Conservation (phyloP, 1,139 yeast species). For the Candida gigantensis region DNA sequence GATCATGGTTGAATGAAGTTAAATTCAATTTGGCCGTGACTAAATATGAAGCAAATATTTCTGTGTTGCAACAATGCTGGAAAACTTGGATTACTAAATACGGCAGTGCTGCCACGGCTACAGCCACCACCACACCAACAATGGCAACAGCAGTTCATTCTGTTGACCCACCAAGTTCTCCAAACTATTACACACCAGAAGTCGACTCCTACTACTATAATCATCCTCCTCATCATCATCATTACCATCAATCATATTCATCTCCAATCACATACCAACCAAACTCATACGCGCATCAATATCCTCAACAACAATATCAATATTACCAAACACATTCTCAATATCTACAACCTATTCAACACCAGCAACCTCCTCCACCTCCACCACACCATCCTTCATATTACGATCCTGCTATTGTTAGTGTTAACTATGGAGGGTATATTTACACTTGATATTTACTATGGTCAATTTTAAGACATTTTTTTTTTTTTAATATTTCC, state of each 20-base stretch:
- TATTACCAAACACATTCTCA: conserved; percentile 1
- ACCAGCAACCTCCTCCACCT: not conserved
- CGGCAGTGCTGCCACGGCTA: conserved; percentile 12
- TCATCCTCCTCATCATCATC: not conserved
- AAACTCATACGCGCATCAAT: not conserved
- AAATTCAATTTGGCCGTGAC: conserved; percentile 53
- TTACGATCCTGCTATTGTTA: conserved; percentile 6
- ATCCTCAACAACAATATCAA: not conserved
- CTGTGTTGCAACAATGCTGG: conserved; percentile 51
- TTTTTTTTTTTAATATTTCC: no score
- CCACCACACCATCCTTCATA: conserved; percentile 3
- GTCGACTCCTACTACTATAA: not conserved
- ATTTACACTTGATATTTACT: not conserved
- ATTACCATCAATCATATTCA: not conserved
- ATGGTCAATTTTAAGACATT: not conserved
- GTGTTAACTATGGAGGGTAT: conserved; percentile 1
- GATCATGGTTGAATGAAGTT: conserved; percentile 63
- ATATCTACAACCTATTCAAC: conserved; percentile 2
- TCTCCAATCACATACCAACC: conserved; percentile 1
- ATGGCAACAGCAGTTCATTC: no score
- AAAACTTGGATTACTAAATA: conserved; percentile 46
- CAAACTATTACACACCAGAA: not conserved
- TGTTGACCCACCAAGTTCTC: not conserved
- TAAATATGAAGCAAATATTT: conserved; percentile 40
- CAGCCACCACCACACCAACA: conserved; percentile 3